A percentile compares a stretch with the other conserved stretches of the same genome.
Conservation (phyloP, 805 yeast species). For the Lachancea kluyveri region DNA sequence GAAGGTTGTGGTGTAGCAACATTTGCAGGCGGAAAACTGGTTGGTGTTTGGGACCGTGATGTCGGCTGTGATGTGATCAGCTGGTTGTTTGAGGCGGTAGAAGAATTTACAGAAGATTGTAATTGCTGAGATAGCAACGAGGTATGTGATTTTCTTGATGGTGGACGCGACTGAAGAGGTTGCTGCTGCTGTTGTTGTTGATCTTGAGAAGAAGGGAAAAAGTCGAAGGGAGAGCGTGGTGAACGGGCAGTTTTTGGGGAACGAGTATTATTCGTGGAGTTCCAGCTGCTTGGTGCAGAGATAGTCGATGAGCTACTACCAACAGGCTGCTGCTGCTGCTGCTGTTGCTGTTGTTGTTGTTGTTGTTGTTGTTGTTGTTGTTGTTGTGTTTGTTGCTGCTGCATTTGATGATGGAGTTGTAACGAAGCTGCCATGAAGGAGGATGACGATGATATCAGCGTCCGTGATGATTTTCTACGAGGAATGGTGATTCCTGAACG, state of each 20-base stretch:
- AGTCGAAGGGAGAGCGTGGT: constrained; percentile 18
- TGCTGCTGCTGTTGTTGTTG: no score
- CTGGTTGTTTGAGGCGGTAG: constrained; percentile 5
- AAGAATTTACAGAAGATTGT: constrained; percentile 18
- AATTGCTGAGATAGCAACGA: constrained; percentile 31
- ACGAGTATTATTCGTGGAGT: constrained; percentile 6
- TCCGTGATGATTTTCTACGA: constrained; percentile 26
- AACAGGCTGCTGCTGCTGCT: constrained; percentile 6
- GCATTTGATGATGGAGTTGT: constrained; percentile 23
- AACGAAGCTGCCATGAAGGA: constrained; percentile 26
- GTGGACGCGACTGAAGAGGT: no score
- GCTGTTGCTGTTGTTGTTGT: constrained; percentile 12
- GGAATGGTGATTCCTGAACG: constrained; percentile 25
- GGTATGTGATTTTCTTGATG: constrained; percentile 23
- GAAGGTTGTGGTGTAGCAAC: constrained; percentile 7
- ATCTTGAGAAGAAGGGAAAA: constrained; percentile 14
- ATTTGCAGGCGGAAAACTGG: constrained; percentile 1
- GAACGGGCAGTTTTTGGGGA: constrained; percentile 16
- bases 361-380: constrained; percentile 14
- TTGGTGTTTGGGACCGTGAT: constrained; percentile 7
- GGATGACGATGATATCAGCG: constrained; percentile 24
- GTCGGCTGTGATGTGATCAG: constrained; percentile 7
- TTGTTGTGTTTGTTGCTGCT: constrained; percentile 10
- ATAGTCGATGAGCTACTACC: constrained; percentile 13
- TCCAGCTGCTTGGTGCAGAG: constrained; percentile 19